These are phyloP conservation scores for Agastache rugosa DNA, from an alignment of 257 asterid genomes.

Conservation along the genomic window DNA sequence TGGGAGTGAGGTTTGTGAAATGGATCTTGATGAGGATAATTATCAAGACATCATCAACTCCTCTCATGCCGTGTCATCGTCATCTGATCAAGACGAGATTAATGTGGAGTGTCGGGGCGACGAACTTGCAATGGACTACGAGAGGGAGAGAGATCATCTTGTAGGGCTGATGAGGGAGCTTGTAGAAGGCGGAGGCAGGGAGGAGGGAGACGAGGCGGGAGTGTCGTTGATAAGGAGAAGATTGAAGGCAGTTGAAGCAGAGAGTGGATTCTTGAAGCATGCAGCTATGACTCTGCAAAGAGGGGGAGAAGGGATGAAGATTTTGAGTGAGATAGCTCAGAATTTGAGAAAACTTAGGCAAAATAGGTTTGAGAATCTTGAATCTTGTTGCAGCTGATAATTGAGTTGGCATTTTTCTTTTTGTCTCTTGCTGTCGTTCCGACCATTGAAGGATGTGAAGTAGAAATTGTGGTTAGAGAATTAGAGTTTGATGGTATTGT, in stretches of 20 bases:
- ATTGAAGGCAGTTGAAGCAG: conserved; percentile 81
- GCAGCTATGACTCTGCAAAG: conserved; percentile 77
- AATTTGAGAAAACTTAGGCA: conserved; percentile 64
- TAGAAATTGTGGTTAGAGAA: not conserved
- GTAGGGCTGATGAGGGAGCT: conserved; percentile 53
- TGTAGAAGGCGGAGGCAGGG: not conserved
- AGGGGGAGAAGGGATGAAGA: conserved; percentile 71
- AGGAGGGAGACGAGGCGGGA: conserved; percentile 40
- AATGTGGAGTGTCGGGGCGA: conserved; percentile 18
- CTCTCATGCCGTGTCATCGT: conserved; percentile 40
- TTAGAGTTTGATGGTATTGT: conserved; percentile 16
- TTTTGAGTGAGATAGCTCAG: conserved; percentile 84
- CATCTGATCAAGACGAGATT: conserved; percentile 39
- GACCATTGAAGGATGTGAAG: not conserved
- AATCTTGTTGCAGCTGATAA: not conserved
- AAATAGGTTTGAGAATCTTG: not conserved
- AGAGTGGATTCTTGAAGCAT: conserved; percentile 83
- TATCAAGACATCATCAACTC: conserved; percentile 48
- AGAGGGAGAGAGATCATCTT: conserved; percentile 62
- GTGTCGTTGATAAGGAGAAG: conserved; percentile 64
- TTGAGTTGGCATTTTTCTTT: not conserved
- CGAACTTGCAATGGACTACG: conserved; percentile 61
- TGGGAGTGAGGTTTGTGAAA: conserved; percentile 77
- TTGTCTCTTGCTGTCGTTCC: too few relatives aligned
- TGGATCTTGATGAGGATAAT: conserved; percentile 67